Base-by-base conservation (phyloP, 257 asterid genomes). In the Pogostemon cablin region DNA sequence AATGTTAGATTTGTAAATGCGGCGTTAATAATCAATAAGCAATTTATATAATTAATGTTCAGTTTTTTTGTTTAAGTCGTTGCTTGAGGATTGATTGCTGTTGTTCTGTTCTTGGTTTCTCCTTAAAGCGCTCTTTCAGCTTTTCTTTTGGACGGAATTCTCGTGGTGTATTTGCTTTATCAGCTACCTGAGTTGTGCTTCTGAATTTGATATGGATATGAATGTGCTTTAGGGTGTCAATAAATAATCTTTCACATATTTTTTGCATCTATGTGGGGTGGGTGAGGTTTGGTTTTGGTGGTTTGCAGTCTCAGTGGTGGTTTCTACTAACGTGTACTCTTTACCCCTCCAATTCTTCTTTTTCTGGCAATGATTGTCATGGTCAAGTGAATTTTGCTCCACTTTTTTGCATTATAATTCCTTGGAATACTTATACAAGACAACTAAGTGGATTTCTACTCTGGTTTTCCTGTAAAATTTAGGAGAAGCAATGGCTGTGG, bases 401-500 rank as follows among this genome's bases (percentile, higher is more conserved):
- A 3, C 59, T 20, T 62, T 71, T 63, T 37, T 77, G 46, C 75
- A 53, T 38, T 34, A 53, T 67, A 35, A 52, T 58, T 58, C 34
- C 9, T 60, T 43, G 12, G 47, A 44, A 41, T 65, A 53, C 62
- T 46, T 43, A 37, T 38, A 48, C 58, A 44, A 56, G 52, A 40
- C 35, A 47, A 20, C 61, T 6, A 5, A 50, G 9, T 76, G n/a
- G 49, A n/a, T 54, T 69, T 35, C 57, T 75, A 69, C 49, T 71
- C 32, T 73, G 64, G 50, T 57, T 48, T 59, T 7, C 48, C 68
- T 72, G 46, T 39, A 48, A 66, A 75, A 75, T 68, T 61, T 76
- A 93, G 98, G 92, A 48, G 84, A 79, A 79, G 86, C 80, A 73
- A 75, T 76, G 82, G 89, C 85, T 38, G 39, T 80, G n/a, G 87